A percentile compares a stretch with the other conserved stretches of the same genome.
Conservation (phyloP, 345 rosid species). For the Lepidium aucheri region DNA sequence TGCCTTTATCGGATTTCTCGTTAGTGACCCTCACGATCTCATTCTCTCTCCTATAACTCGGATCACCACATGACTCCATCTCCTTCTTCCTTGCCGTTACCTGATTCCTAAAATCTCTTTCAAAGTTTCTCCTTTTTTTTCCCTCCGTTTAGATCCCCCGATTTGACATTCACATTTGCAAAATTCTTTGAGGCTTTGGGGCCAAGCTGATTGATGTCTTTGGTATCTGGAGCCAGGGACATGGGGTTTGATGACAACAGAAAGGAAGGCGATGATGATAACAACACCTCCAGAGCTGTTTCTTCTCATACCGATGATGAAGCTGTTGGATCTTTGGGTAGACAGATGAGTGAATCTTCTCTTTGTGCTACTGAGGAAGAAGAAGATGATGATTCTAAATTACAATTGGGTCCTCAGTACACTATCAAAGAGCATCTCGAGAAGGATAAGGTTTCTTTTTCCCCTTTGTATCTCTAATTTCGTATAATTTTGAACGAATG, state of each 20-base stretch:
- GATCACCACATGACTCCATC: slow-evolving; percentile 65
- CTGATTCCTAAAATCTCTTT: slow-evolving; percentile 16
- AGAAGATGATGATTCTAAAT: slow-evolving; percentile 37
- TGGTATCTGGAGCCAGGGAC: slow-evolving; percentile 43
- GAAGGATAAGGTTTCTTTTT: slow-evolving; percentile 51
- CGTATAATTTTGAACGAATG: not conserved
- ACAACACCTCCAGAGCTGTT: slow-evolving; percentile 9
- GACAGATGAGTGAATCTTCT: slow-evolving; percentile 41
- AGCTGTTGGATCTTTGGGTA: slow-evolving; percentile 27
- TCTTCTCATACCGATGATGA: slow-evolving; percentile 23
- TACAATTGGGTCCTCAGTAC: slow-evolving; percentile 68
- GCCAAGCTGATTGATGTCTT: slow-evolving; percentile 39
- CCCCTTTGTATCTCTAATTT: no score
- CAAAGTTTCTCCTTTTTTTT: not conserved
- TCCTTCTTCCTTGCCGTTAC: slow-evolving; percentile 18
- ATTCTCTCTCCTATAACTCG: slow-evolving; percentile 34
- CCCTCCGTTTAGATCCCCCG: no score
- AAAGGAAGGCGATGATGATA: slow-evolving; percentile 1
- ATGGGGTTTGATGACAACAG: slow-evolving; percentile 51
- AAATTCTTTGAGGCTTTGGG: not conserved
- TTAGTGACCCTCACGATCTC: slow-evolving; percentile 29
- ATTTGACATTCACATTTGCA: no score
- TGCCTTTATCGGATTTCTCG: slow-evolving; percentile 9
- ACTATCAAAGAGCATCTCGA: slow-evolving; percentile 71
- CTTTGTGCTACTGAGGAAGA: slow-evolving; percentile 40